Conservation (phyloP, 192 early-diverging fungal genomes). For the Podochytrium sp. region DNA sequence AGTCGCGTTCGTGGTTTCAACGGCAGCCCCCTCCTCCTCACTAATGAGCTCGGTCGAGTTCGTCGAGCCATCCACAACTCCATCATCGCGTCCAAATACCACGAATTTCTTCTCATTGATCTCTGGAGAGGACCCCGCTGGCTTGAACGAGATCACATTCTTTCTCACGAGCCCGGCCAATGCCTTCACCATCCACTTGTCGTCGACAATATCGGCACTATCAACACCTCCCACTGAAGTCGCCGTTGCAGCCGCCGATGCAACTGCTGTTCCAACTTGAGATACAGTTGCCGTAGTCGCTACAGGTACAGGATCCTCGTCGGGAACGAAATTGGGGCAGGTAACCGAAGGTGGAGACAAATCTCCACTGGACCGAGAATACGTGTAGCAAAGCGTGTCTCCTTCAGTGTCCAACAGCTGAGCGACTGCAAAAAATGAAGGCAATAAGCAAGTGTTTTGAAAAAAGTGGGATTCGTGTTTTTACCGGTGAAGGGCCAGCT, state of each 20-base stretch:
- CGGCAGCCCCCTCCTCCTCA: neutral
- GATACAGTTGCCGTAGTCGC: neutral
- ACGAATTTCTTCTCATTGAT: neutral
- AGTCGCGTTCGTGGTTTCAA: neutral
- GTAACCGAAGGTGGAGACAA: neutral
- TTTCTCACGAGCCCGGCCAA: too few relatives aligned
- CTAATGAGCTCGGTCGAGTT: too few relatives aligned
- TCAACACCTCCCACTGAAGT: neutral
- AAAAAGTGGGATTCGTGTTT: too few relatives aligned
- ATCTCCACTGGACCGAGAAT: constrained; percentile 11
- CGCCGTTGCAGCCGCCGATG: neutral
- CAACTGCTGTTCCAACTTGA: neutral
- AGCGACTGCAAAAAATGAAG: neutral
- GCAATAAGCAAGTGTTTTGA: neutral
- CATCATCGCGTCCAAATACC: too few relatives aligned
- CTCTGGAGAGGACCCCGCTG: neutral
- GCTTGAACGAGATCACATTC: neutral
- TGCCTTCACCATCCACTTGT: too few relatives aligned
- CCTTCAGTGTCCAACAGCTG: constrained; percentile 22
- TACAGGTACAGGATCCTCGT: neutral
- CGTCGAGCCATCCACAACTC: too few relatives aligned
- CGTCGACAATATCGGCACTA: neutral
- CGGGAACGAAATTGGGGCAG: neutral
- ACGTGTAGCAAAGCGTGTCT: constrained; percentile 25
- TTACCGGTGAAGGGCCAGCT: neutral